Conservation (phyloP, 768 basidiomycete species). For the Boletus tomentosulus region DNA sequence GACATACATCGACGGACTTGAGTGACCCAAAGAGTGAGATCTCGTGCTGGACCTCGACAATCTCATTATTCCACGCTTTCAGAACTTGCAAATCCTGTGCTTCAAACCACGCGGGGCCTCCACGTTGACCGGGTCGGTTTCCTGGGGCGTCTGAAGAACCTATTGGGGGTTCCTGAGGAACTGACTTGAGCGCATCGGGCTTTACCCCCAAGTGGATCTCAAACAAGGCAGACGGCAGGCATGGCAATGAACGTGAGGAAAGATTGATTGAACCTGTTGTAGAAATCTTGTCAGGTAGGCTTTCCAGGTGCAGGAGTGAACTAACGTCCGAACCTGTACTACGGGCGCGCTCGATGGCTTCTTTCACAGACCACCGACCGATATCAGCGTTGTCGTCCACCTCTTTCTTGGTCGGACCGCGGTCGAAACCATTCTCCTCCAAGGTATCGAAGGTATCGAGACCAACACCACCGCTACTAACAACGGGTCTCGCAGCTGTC, state of each 20-base stretch:
- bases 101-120: conserved; percentile 70
- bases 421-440: conserved; percentile 45
- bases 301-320: conserved; percentile 33
- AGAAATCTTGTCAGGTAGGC: conserved; percentile 44
- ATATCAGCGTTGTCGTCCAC: conserved; percentile 45
- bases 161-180: conserved; percentile 55
- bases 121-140: conserved; percentile 40
- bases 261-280: conserved; percentile 69
- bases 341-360: conserved; percentile 73
- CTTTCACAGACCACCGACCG: conserved; percentile 64
- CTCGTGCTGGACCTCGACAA: conserved; percentile 74
- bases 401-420: conserved; percentile 28
- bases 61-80: conserved; percentile 79
- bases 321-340: conserved; percentile 58
- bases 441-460: conserved; percentile 38
- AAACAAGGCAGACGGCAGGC: conserved; percentile 74
- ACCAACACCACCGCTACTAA: conserved; percentile 19
- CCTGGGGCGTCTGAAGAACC: conserved; percentile 33
- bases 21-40: conserved; percentile 81
- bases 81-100: conserved; percentile 72
- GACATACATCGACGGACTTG: conserved; percentile 71
- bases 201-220: conserved; percentile 76
- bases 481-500: conserved; percentile 26
- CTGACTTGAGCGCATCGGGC: conserved; percentile 64
- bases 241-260: conserved; percentile 65